These are phyloP conservation scores for Auricularia cornea DNA, from an alignment of 768 basidiomycete species.

Conservation along the genomic window DNA sequence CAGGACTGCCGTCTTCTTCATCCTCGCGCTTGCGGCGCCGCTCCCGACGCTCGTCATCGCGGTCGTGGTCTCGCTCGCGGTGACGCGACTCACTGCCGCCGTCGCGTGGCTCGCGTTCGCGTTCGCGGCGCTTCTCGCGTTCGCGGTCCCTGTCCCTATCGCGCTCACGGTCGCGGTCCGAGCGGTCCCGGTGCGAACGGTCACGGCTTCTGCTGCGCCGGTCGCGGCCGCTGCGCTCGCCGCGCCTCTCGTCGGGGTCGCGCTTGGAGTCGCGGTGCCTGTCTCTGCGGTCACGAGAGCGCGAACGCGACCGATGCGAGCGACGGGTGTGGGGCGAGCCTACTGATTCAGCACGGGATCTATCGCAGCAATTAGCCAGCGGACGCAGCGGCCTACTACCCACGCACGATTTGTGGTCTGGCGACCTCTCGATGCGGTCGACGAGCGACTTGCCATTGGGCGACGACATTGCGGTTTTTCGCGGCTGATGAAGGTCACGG, in stretches of 20 bases:
- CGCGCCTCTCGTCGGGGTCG: conserved; percentile 25
- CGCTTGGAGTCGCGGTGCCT: conserved; percentile 34
- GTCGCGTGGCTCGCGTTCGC: conserved; percentile 39
- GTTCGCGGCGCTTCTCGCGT: conserved; percentile 30
- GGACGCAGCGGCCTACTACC: conserved; percentile 5
- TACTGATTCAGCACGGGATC: conserved; percentile 66
- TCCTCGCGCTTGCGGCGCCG: conserved; percentile 64
- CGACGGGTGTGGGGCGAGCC: conserved; percentile 66
- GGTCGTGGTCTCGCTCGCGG: conserved; percentile 37
- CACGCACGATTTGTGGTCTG: conserved; percentile 53
- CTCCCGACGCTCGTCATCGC: conserved; percentile 42
- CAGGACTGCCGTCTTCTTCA: conserved; percentile 43
- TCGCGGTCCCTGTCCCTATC: conserved; percentile 20
- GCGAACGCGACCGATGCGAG: conserved; percentile 65
- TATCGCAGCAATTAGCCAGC: conserved; percentile 14
- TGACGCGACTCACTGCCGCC: conserved; percentile 39
- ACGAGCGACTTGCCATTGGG: conserved; percentile 53
- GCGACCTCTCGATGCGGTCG: conserved; percentile 37
- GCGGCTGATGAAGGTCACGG: background rate
- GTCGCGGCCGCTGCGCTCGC: conserved; percentile 18
- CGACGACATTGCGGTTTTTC: conserved; percentile 32
- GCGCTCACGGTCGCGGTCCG: conserved; percentile 20
- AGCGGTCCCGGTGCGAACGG: conserved; percentile 28
- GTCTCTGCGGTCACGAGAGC: conserved; percentile 51
- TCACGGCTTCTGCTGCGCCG: conserved; percentile 27